Percentiles rank a stretch among this genome's conserved stretches.
phyloP scores from a whole-genome alignment of 2,329 filamentous ascomycete species.

The Cercospora citrullina region DNA sequence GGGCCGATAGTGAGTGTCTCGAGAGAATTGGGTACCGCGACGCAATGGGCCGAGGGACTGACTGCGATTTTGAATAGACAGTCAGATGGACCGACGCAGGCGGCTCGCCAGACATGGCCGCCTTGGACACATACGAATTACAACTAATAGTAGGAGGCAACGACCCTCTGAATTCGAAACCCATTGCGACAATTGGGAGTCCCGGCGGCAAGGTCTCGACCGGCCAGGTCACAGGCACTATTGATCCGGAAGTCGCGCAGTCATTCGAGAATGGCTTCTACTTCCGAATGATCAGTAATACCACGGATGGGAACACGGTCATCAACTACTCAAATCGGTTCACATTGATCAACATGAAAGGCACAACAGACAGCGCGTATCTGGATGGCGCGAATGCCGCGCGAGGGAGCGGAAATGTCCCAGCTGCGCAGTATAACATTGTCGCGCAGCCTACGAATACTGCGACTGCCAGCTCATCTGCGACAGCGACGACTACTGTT shows the following conservation, averaged over 20 bases:
- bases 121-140: conserved; percentile 23
- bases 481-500: conserved; percentile 8
- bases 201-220: conserved; percentile 17
- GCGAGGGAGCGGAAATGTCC: conserved; percentile 23
- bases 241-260: conserved; percentile 22
- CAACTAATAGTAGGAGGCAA: conserved; percentile 29
- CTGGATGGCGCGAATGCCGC: conserved; percentile 27
- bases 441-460: conserved; percentile 9
- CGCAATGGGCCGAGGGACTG: background rate
- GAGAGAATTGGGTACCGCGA: background rate
- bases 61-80: background rate
- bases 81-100: conserved; percentile 27
- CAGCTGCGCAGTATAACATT: conserved; percentile 25
- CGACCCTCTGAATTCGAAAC: conserved; percentile 20
- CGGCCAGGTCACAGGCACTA: conserved; percentile 15
- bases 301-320: conserved; percentile 36
- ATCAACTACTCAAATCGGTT: conserved; percentile 64
- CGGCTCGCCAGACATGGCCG: conserved; percentile 21
- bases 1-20: conserved; percentile 16
- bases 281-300: conserved; percentile 28
- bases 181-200: conserved; percentile 24
- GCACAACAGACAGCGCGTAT: conserved; percentile 52
- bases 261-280: conserved; percentile 30
- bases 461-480: background rate
- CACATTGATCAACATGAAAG: conserved; percentile 62